Percentiles rank a stretch among this genome's conserved stretches.
phyloP scores from a whole-genome alignment of 2,329 filamentous ascomycete genomes.

The Cladophialophora exuberans region DNA sequence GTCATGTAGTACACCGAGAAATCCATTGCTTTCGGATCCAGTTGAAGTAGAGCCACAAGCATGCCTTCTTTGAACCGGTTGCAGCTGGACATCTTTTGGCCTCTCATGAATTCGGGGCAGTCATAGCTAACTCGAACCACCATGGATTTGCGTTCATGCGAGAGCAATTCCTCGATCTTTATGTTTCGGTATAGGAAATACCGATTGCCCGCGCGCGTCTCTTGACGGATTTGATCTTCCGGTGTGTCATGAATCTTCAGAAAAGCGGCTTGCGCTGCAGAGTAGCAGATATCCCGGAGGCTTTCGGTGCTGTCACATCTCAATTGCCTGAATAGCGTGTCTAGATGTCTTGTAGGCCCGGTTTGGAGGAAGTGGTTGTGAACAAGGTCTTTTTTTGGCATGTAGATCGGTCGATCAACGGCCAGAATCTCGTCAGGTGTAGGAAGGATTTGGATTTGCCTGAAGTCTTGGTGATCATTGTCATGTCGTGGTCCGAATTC shows the following conservation, averaged over 20 bases:
- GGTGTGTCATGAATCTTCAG: no score
- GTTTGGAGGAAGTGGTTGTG: slow-evolving; percentile 34
- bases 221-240: slow-evolving; percentile 10
- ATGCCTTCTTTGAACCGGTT: slow-evolving; percentile 37
- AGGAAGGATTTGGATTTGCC: slow-evolving; percentile 41
- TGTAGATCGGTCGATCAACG: slow-evolving; percentile 36
- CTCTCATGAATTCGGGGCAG: slow-evolving; percentile 36
- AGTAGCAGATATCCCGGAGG: slow-evolving; percentile 39
- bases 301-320: slow-evolving; percentile 41
- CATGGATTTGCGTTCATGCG: slow-evolving; percentile 31
- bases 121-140: slow-evolving; percentile 36
- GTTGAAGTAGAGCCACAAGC: slow-evolving; percentile 36
- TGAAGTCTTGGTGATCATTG: slow-evolving; percentile 42
- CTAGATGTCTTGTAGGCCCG: slow-evolving; percentile 37
- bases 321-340: slow-evolving; percentile 43
- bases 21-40: slow-evolving; percentile 29
- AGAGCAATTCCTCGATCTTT: slow-evolving; percentile 25
- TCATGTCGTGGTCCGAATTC: slow-evolving; percentile 38
- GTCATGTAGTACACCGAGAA: slow-evolving; percentile 37
- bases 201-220: slow-evolving; percentile 23
- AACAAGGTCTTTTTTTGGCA: slow-evolving; percentile 38
- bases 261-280: slow-evolving; percentile 28
- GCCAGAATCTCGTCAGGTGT: slow-evolving; percentile 41
- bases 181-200: slow-evolving; percentile 26
- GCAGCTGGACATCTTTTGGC: slow-evolving; percentile 30